A percentile compares a stretch with the other conserved stretches of the same genome.
These are phyloP conservation scores for Pseudogymnoascus sp. DNA, from an alignment of 2,329 filamentous ascomycete species.

Conservation along the genomic window DNA sequence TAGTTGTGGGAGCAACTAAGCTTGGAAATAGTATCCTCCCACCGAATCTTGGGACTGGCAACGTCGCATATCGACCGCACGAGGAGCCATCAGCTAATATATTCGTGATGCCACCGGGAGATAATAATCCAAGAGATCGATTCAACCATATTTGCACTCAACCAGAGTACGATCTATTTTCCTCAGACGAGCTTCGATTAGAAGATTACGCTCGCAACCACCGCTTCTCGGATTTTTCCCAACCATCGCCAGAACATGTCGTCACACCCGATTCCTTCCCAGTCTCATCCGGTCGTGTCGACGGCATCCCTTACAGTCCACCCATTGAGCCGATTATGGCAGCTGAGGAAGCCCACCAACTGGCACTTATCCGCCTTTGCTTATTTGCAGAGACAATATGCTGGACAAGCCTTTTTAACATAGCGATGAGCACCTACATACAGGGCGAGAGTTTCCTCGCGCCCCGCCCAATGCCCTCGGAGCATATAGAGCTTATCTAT, in stretches of 20 bases:
- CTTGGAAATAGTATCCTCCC: neutral
- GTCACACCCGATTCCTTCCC: neutral
- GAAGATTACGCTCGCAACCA: neutral
- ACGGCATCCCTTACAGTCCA: neutral
- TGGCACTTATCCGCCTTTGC: slow-evolving; percentile 15
- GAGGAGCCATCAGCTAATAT: neutral
- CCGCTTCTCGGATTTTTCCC: neutral
- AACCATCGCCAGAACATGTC: neutral
- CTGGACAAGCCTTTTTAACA: slow-evolving; percentile 17
- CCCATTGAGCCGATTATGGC: neutral
- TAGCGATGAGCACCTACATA: slow-evolving; percentile 15
- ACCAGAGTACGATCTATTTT: neutral
- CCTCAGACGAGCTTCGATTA: slow-evolving; percentile 1
- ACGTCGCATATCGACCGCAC: neutral
- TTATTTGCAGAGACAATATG: slow-evolving; percentile 15
- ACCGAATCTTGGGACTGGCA: neutral
- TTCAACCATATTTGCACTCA: neutral
- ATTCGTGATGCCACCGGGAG: neutral
- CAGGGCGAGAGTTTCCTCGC: slow-evolving; percentile 12
- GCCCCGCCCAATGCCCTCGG: slow-evolving; percentile 1
- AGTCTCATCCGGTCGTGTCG: neutral
- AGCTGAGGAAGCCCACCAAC: slow-evolving; percentile 10
- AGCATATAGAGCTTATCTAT: slow-evolving; percentile 15
- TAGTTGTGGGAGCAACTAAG: slow-evolving; percentile 3
- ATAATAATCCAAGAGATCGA: neutral